These are phyloP conservation scores for Ogataea ramenticola DNA, from an alignment of 805 yeast species.

Conservation along the genomic window DNA sequence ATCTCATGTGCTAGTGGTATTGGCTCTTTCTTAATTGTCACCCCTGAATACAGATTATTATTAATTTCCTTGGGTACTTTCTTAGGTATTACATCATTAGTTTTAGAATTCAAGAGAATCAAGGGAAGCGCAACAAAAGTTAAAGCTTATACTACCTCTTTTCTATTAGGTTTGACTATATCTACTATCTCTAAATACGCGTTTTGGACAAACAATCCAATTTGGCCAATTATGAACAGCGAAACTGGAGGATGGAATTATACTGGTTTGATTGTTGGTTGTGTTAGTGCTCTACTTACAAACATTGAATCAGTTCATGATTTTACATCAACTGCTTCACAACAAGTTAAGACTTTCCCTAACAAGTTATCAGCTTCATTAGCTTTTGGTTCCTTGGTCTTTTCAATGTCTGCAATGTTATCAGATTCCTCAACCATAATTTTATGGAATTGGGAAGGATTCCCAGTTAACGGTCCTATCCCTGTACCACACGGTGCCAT, in stretches of 20 bases:
- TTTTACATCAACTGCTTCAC: background rate
- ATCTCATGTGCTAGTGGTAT: constrained; percentile 58
- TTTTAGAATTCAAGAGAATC: background rate
- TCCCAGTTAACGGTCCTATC: constrained; percentile 76
- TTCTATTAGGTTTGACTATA: constrained; percentile 62
- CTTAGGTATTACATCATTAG: constrained; percentile 53
- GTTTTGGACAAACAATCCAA: constrained; percentile 80
- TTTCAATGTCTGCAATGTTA: constrained; percentile 63
- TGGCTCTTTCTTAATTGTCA: constrained; percentile 62
- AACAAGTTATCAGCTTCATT: constrained; percentile 37
- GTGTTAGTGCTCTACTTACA: constrained; percentile 57
- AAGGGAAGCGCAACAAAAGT: constrained; percentile 15
- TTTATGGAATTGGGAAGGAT: constrained; percentile 97
- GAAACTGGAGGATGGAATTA: constrained; percentile 82
- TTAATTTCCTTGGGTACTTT: constrained; percentile 60
- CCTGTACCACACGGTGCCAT: constrained; percentile 80
- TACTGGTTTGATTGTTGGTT: constrained; percentile 58
- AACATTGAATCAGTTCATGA: background rate
- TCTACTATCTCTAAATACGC: constrained; percentile 73
- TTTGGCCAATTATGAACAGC: constrained; percentile 91
- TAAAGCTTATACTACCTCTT: constrained; percentile 44
- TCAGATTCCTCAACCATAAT: constrained; percentile 82
- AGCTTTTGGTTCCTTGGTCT: constrained; percentile 75
- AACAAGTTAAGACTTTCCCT: background rate
- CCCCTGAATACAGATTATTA: constrained; percentile 66